phyloP scores from a whole-genome alignment of 169 alveolate species.

The Eimeria nieschulzi region DNA sequence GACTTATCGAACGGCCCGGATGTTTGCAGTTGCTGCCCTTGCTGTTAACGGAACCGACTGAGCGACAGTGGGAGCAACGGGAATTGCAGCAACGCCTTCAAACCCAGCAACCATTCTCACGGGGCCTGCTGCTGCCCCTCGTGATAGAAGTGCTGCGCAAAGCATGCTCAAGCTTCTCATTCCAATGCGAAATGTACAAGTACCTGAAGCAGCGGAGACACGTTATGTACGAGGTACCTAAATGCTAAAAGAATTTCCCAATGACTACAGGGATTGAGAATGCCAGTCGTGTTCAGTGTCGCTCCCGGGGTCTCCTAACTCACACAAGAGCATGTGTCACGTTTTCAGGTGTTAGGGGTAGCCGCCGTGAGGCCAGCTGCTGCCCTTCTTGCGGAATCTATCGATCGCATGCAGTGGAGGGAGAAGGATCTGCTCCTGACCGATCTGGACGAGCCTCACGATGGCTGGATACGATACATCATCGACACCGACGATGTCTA shows the following conservation, averaged over 20 bases:
- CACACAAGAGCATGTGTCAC: not conserved
- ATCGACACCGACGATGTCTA: slow-evolving; percentile 5
- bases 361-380: slow-evolving; percentile 14
- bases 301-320: not conserved
- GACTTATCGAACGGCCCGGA: no score
- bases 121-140: slow-evolving; percentile 12
- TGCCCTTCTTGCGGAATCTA: not conserved
- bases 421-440: not conserved
- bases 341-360: not conserved
- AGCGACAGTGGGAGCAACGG: slow-evolving; percentile 11
- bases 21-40: not conserved
- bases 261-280: not conserved
- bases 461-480: slow-evolving; percentile 6
- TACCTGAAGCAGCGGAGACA: slow-evolving; percentile 17
- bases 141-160: slow-evolving; percentile 9
- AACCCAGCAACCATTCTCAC: not conserved
- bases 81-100: slow-evolving; percentile 38
- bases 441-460: slow-evolving; percentile 12
- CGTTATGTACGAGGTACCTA: not conserved
- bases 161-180: not conserved
- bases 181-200: slow-evolving; percentile 22
- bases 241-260: not conserved
- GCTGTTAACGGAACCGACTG: not conserved
- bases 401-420: slow-evolving; percentile 8
- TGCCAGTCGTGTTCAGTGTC: not conserved